These are phyloP conservation scores for Kwoniella botswanensis DNA, from an alignment of 768 basidiomycete species.

Conservation along the genomic window DNA sequence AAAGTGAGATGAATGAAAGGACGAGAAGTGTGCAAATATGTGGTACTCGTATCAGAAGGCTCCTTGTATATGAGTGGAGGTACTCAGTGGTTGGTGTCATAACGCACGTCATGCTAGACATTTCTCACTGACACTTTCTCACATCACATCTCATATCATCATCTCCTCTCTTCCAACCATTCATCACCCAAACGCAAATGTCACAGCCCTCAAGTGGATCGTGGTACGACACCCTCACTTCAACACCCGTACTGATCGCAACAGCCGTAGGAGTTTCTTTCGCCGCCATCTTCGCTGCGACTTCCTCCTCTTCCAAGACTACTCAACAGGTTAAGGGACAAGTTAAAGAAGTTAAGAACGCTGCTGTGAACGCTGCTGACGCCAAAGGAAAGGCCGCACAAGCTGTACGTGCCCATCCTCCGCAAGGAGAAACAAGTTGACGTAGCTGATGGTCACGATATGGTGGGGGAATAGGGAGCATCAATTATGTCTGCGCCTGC, in stretches of 20 bases:
- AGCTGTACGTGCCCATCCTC: conserved; percentile 28
- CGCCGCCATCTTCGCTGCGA: conserved; percentile 30
- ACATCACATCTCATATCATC: neutral
- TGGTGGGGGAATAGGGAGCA: conserved; percentile 32
- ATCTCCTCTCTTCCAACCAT: neutral
- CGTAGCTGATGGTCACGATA: neutral
- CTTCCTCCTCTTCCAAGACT: conserved; percentile 3
- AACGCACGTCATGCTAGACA: conserved; percentile 4
- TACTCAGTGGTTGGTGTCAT: neutral
- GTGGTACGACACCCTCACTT: conserved; percentile 46
- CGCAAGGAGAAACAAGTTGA: neutral
- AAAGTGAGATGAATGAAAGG: neutral
- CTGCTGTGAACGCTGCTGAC: conserved; percentile 18
- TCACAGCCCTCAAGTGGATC: conserved; percentile 8
- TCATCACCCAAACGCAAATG: conserved; percentile 2
- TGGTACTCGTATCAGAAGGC: neutral
- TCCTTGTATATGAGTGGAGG: conserved; percentile 1
- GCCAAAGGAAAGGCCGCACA: conserved; percentile 42
- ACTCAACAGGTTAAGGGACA: conserved; percentile 30
- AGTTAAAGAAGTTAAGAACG: conserved; percentile 31
- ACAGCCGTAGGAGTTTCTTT: conserved; percentile 37
- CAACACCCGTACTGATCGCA: conserved; percentile 42
- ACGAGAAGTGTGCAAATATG: neutral
- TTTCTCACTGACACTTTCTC: neutral
- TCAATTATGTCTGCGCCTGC: conserved; percentile 54